Evolutionary conservation across 2,329 filamentous ascomycete genomes (phyloP).

Genomic region (Cytospora schulzeri): DNA sequence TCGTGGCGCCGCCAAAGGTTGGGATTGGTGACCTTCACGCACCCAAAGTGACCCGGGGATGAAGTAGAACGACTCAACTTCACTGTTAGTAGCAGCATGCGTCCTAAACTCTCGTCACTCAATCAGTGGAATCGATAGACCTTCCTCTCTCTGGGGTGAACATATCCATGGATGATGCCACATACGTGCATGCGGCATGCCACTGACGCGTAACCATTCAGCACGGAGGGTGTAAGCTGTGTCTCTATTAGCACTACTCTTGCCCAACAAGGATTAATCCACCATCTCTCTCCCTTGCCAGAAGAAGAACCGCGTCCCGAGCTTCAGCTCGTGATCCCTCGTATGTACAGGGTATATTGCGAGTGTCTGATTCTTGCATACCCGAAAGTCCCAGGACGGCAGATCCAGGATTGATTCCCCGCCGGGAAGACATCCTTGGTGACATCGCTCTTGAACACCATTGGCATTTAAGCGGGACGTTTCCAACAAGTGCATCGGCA

Average conservation of each 20-base stretch:
- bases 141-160: too few species aligned
- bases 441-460: background rate
- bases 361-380: background rate
- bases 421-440: background rate
- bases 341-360: background rate
- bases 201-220: too few species aligned
- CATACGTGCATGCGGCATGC: too few species aligned
- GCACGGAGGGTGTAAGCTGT: too few species aligned
- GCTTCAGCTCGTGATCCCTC: background rate
- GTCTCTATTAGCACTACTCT: too few species aligned
- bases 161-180: too few species aligned
- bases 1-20: background rate
- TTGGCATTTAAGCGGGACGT: background rate
- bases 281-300: too few species aligned
- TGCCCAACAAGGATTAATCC: too few species aligned
- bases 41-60: too few species aligned
- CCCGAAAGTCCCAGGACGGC: background rate
- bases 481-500: background rate
- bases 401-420: background rate
- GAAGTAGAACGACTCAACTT: background rate
- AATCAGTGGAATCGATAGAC: background rate
- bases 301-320: too few species aligned
- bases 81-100: background rate
- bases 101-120: background rate
- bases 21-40: background rate